These are phyloP conservation scores for Curvularia sp. DNA, from an alignment of 2,329 filamentous ascomycete species.

Conservation along the genomic window DNA sequence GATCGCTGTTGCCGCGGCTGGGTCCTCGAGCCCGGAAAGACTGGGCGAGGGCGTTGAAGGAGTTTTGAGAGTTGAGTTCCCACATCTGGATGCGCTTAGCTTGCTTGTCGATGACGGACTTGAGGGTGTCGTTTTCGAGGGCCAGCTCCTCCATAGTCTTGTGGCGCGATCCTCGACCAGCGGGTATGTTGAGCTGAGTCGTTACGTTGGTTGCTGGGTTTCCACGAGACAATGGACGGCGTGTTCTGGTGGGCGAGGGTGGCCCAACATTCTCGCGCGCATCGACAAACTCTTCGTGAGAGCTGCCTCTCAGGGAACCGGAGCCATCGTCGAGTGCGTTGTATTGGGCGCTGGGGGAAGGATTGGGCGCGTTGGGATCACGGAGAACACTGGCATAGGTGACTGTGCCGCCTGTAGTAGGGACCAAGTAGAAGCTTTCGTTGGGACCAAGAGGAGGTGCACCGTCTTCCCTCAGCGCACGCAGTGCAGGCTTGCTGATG, in stretches of 20 bases:
- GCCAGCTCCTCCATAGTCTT: conserved; percentile 88
- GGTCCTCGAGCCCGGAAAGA: conserved; percentile 61
- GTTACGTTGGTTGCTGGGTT: conserved; percentile 29
- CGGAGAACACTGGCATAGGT: conserved; percentile 88
- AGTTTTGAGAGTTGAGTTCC: conserved; percentile 89
- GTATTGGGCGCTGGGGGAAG: conserved; percentile 57
- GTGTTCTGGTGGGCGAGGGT: conserved; percentile 54
- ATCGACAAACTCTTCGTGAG: conserved; percentile 83
- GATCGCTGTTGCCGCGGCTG: conserved; percentile 31
- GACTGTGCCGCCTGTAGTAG: conserved; percentile 86
- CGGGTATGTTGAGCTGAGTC: conserved; percentile 39
- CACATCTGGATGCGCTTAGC: conserved; percentile 90
- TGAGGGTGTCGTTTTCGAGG: conserved; percentile 85
- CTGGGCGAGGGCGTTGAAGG: conserved; percentile 83
- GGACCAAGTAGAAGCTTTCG: conserved; percentile 84
- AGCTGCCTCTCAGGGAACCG: conserved; percentile 38
- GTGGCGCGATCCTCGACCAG: conserved; percentile 44
- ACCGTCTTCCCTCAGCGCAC: conserved; percentile 73
- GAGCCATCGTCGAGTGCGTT: conserved; percentile 52
- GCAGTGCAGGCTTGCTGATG: conserved; percentile 84
- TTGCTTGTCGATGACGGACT: conserved; percentile 83
- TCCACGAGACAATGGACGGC: conserved; percentile 44
- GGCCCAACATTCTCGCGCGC: conserved; percentile 70
- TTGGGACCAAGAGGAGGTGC: conserved; percentile 55
- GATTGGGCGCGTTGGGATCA: conserved; percentile 41